Evolutionary conservation across 129 eudicot genomes (phyloP), one percentile per base, ranked within the genome.

Genomic region (Oenanthe sinensis): DNA sequence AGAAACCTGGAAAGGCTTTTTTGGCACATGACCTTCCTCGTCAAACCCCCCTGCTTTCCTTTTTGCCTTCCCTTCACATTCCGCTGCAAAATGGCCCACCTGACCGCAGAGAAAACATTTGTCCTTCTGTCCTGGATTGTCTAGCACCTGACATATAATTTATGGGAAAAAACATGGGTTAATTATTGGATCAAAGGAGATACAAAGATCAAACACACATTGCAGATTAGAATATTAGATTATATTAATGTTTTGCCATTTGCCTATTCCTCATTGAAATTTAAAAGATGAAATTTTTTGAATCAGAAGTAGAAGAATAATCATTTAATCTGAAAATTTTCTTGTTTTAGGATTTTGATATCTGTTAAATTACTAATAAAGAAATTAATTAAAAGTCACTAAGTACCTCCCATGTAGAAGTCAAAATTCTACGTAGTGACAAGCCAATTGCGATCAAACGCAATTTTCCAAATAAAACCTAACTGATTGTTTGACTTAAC

Each of bases 71-170:
- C 96, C 97, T 79, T 95, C 89, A 82, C 99, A 95, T 30, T 83
- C 70, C 69, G 89, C 87, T 24, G 99, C 99, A 42, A 90, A 76
- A 86, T 95, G 99, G 68, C 97, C 99, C 60, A 84, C 65, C 86
- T 95, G 94, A 83, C 97, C 99, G 75, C 97, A 95, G 24, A 86
- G 65, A 70, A 92, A 92, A 75, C 99, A 95, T 79, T 88, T 96
- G 78, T 96, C 97, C 82, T 90, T 96, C 79, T 96, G 99, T 54
- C 97, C 99, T 8, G 90, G 89, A 50, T 83, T 81, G 78, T 62
- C 85, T 40, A 95, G 85, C 86, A 95, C 98, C 98, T 95, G 67
- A 30, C 72, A 55, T 20, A 67, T 30, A 67, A 67, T 67, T 26
- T 67, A 26, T 67, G 40, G 6, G 42, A 2, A 14, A 30, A 26